Evolutionary conservation across 1,139 yeast genomes (phyloP).

Genomic region (Kluyveromyces sp.): DNA sequence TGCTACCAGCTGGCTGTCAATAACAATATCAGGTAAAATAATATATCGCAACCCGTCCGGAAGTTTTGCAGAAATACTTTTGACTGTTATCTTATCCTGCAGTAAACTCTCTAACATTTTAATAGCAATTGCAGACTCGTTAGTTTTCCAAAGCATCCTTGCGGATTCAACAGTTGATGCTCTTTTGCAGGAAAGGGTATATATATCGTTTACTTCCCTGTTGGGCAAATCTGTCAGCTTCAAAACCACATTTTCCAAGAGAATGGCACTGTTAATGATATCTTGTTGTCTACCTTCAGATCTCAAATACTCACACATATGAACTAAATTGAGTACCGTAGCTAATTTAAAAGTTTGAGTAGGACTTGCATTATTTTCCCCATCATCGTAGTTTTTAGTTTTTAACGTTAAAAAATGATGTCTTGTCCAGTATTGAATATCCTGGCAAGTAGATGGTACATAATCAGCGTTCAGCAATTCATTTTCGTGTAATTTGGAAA

Average conservation of each 20-base stretch:
- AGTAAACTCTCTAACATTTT: conserved; percentile 5
- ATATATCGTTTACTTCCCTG: neutral
- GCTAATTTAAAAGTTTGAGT: neutral
- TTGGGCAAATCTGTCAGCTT: neutral
- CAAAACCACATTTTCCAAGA: conserved; percentile 1
- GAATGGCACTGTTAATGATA: conserved; percentile 14
- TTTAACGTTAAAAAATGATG: neutral
- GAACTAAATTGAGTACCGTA: neutral
- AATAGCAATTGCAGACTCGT: conserved; percentile 6
- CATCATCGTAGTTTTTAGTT: neutral
- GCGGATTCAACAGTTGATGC: conserved; percentile 9
- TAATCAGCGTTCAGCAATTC: neutral
- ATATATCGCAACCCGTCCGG: neutral
- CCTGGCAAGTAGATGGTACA: neutral
- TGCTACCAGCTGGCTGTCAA: conserved; percentile 49
- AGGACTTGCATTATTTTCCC: neutral
- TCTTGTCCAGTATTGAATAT: conserved; percentile 1
- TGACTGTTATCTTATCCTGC: neutral
- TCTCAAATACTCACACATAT: neutral
- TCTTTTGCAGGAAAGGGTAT: conserved; percentile 1
- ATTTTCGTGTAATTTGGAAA: neutral
- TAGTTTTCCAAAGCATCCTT: conserved; percentile 9
- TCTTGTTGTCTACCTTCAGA: conserved; percentile 14
- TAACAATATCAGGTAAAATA: conserved; percentile 22
- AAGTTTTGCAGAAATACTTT: neutral